Percentiles rank a stretch among this genome's conserved stretches.
These are phyloP conservation scores for Trichoderma aggressivum DNA, from an alignment of 2,329 filamentous ascomycete genomes.

Conservation along the genomic window DNA sequence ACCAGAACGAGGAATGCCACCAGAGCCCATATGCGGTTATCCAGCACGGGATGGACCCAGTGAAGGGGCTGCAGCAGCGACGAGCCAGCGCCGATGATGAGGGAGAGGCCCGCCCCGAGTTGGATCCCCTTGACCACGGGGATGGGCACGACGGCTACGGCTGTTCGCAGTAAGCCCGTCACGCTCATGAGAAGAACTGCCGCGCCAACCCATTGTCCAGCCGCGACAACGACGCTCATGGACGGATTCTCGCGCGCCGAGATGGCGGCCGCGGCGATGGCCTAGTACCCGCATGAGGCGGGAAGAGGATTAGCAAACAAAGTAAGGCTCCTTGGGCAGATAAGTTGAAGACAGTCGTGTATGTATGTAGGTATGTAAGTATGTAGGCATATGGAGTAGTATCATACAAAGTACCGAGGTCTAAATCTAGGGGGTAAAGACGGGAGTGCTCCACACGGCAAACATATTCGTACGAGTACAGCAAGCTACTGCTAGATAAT, in stretches of 20 bases:
- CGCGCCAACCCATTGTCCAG: slow-evolving; percentile 64
- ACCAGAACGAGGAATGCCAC: slow-evolving; percentile 70
- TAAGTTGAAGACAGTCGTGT: neutral
- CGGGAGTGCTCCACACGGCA: neutral
- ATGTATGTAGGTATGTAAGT: neutral
- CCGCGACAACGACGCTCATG: slow-evolving; percentile 68
- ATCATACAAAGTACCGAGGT: neutral
- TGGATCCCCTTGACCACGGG: slow-evolving; percentile 94
- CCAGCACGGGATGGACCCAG: slow-evolving; percentile 66
- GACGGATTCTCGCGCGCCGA: slow-evolving; percentile 54
- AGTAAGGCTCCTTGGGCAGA: neutral
- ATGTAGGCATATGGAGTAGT: neutral
- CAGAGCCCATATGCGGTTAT: slow-evolving; percentile 78
- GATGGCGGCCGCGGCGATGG: slow-evolving; percentile 89
- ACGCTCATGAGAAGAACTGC: slow-evolving; percentile 73
- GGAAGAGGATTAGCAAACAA: neutral
- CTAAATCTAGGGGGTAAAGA: neutral
- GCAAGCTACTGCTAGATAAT: neutral
- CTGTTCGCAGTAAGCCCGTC: slow-evolving; percentile 74
- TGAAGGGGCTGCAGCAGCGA: slow-evolving; percentile 63
- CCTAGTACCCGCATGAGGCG: slow-evolving; percentile 40
- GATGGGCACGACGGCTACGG: slow-evolving; percentile 71
- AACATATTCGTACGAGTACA: neutral
- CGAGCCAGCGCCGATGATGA: slow-evolving; percentile 73
- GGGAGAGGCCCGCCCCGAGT: slow-evolving; percentile 80